A percentile compares a stretch with the other conserved stretches of the same genome.
phyloP scores from a whole-genome alignment of 441 rosid genomes.

The Iberis amara region DNA sequence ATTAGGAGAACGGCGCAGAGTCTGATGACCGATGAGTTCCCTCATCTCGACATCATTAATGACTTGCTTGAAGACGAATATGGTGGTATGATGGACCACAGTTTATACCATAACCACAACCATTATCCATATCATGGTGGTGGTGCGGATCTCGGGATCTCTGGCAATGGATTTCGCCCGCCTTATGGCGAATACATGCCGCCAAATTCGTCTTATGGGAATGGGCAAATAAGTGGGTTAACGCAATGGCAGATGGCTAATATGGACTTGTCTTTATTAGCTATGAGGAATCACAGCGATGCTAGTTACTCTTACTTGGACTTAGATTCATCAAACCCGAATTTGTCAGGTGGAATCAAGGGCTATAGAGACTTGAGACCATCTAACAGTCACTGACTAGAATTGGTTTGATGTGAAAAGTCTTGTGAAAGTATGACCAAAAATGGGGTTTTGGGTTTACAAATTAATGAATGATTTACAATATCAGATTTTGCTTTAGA shows the following conservation, averaged over 20 bases:
- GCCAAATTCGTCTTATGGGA: too few relatives aligned
- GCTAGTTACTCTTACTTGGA: constrained; percentile 35
- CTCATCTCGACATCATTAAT: constrained; percentile 93
- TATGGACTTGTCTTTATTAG: constrained; percentile 49
- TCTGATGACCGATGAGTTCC: constrained; percentile 70
- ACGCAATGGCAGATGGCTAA: constrained; percentile 58
- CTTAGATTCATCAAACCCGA: constrained; percentile 36
- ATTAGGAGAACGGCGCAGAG: constrained; percentile 38
- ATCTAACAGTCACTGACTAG: too few relatives aligned
- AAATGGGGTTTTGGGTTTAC: too few relatives aligned
- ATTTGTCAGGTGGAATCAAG: constrained; percentile 47
- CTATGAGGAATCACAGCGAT: constrained; percentile 48
- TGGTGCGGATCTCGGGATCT: constrained; percentile 33
- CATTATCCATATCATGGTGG: constrained; percentile 46
- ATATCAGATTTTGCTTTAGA: too few relatives aligned
- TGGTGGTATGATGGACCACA: constrained; percentile 36
- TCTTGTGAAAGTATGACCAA: too few relatives aligned
- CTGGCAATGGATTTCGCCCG: constrained; percentile 42
- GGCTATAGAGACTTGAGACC: constrained; percentile 65
- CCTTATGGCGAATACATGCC: constrained; percentile 41
- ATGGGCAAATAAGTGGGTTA: too few relatives aligned
- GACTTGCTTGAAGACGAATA: constrained; percentile 92
- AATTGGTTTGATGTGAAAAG: too few relatives aligned
- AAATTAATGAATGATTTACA: too few relatives aligned
- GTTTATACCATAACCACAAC: constrained; percentile 32